Conservation (phyloP, 768 basidiomycete genomes). For the Tylopilus subfusipes region DNA sequence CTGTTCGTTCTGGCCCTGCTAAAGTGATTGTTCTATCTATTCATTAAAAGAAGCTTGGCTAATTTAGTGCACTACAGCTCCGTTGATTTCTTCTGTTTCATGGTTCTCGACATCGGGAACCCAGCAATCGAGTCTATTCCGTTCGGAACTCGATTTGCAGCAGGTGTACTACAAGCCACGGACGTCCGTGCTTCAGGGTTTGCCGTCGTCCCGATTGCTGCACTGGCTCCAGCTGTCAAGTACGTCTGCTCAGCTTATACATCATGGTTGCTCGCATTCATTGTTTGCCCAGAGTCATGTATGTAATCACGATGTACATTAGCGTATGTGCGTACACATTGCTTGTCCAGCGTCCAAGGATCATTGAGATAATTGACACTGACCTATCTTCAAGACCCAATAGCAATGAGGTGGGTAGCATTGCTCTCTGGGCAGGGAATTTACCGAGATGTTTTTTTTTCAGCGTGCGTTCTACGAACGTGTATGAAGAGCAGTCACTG, state of each 20-base stretch:
- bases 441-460: background rate
- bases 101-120: constrained; percentile 85
- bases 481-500: constrained; percentile 90
- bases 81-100: constrained; percentile 88
- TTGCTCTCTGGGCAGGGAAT: background rate
- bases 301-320: constrained; percentile 93
- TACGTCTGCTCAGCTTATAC: constrained; percentile 33
- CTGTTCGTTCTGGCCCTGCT: constrained; percentile 61
- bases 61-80: constrained; percentile 38
- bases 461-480: constrained; percentile 89
- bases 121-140: constrained; percentile 66
- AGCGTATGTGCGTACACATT: constrained; percentile 59
- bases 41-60: background rate
- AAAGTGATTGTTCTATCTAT: constrained; percentile 43
- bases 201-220: constrained; percentile 62
- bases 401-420: constrained; percentile 65
- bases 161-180: constrained; percentile 74
- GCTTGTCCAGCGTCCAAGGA: background rate
- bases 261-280: background rate
- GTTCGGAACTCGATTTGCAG: constrained; percentile 61
- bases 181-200: constrained; percentile 90
- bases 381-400: constrained; percentile 51
- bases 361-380: background rate
- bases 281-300: constrained; percentile 57
- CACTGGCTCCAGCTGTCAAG: constrained; percentile 89